Base-by-base conservation (phyloP, 2,329 filamentous ascomycete genomes). In the Fusarium ambrosium region DNA sequence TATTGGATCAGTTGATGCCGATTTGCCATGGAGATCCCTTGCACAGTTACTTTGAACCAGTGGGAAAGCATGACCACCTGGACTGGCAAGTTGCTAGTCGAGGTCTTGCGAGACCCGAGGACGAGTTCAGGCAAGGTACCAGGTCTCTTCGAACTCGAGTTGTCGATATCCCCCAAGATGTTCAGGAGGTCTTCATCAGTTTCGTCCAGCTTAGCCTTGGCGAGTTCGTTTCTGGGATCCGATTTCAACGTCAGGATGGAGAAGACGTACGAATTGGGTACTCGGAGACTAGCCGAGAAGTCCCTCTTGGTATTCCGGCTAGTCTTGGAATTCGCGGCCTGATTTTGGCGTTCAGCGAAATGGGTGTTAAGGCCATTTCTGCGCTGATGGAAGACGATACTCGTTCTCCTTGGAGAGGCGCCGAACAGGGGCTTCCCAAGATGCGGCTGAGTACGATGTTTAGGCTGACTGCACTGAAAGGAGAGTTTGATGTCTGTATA, bases 1-100 rank as follows among this genome's bases (percentile, higher is more conserved):
- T 59, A 4, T 37, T 72, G 24, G 11, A 18, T 5, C 34, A 72
- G 36, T 36, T 68, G 27, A 14, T 18, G 14, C 53, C 22, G 7
- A 24, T 45, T 8, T 72, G 70, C 14, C 20, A 56, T 6, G 70
- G 70, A 11, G 60, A 29, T 22, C 34, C 67, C 0, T 34, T 72
- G 3, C 53, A 8, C 2, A 64, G 32, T 24, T 67, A 34, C 11
- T 72, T 72, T 37, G 70, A 72, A 10, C 56, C 55, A 5, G 10
- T 27, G 1, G 67, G 29, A 5, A 34, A 41, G 7, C 39, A 62
- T 24, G 60, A 70, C 20, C 10, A 39, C 6, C 27, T 41, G 1
- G 11, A 37, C 13, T 72, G 70, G 70, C 45, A 48, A 51, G 29
- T 39, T 16, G 70, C 70, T n/a, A 64, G 60, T 18, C 63, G 63